Conservation (phyloP, 192 early-diverging fungal species). For the Coemansia sp. region DNA sequence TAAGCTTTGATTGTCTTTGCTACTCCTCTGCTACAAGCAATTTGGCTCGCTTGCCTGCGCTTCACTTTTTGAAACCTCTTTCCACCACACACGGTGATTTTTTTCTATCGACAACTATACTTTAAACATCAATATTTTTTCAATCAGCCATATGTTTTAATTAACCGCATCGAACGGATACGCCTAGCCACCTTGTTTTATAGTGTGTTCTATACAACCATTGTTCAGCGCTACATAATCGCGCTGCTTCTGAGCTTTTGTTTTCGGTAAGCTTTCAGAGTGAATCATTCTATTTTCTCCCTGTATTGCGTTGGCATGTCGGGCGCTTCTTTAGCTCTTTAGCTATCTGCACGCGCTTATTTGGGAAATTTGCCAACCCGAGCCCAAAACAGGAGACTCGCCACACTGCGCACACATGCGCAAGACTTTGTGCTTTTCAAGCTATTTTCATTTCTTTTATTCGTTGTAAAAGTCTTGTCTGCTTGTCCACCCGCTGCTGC, state of each 20-base stretch:
- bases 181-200: not conserved
- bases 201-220: not conserved
- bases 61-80: no score
- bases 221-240: not conserved
- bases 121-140: not conserved
- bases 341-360: no score
- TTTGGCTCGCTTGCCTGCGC: no score
- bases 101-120: not conserved
- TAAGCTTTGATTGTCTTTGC: no score
- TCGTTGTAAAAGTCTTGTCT: no score
- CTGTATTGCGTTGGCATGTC: not conserved
- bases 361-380: not conserved
- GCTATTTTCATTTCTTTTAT: no score
- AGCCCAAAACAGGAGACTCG: not conserved
- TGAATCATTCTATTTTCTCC: not conserved
- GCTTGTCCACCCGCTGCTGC: no score
- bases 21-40: no score
- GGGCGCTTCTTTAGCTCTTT: not conserved
- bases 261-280: not conserved
- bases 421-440: not conserved
- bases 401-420: not conserved
- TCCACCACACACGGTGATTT: not conserved
- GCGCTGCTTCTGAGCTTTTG: not conserved
- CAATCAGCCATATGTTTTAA: not conserved
- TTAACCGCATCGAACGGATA: not conserved